Base-by-base conservation (phyloP, 2,329 filamentous ascomycete genomes). In the Elsinoe perseae region DNA sequence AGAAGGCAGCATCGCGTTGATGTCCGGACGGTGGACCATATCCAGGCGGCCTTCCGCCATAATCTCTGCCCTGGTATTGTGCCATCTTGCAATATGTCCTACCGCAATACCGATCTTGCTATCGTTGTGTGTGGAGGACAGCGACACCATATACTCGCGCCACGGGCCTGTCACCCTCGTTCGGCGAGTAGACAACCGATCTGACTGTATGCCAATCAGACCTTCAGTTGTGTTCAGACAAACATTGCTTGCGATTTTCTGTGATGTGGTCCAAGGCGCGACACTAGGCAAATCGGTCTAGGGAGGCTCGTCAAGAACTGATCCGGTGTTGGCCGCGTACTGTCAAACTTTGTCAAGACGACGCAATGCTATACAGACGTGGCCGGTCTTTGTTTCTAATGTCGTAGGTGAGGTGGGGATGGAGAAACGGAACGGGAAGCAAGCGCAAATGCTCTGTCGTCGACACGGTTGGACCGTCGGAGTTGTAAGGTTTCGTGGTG, bases 1-100 rank as follows among this genome's bases (percentile, higher is more conserved):
- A 89, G 72, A 95, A 98, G 62, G 92, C 93, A 64, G 89, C 89
- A 81, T 98, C 91, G 74, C 93, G 86, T 73, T 93, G 88, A 66
- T 72, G 72, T 59, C 77, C 74, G 38, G 79, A 74, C 54, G 78
- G 74, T 55, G 78, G 70, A 67, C 77, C 78, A 68, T 81, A 77
- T 60, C 72, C 72, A 58, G 69, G 69, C 60, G 76, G 70, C 69
- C 80, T 74, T 61, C 69, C 70, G 71, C 57, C 63, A 59, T 82
- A 78, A 66, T 79, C 77, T 69, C 82, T 77, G 64, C 80, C 80
- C 68, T 79, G 74, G 72, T 84, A 80, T 69, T 85, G 82, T 69
- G 83, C 82, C 83, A 83, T 83, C 63, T 20, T 34, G n/a, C 20
- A 7, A 23, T 16, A 14, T 52, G 30, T 28, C 25, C 48, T 52